Base-by-base conservation (phyloP, 73 alveolate genomes). In the Stentor coeruleus region DNA sequence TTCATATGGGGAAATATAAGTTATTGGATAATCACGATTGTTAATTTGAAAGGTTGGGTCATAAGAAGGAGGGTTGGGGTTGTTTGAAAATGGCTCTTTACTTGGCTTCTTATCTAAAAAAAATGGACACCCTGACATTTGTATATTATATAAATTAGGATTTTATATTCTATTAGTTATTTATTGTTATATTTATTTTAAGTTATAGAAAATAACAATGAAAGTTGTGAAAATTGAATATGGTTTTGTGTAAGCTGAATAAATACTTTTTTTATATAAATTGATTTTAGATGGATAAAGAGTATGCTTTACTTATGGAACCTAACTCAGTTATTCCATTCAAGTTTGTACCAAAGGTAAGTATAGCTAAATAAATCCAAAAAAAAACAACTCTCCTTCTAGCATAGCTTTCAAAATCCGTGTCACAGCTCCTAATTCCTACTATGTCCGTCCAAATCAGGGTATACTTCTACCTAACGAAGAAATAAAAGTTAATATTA, bases 41-140 rank as follows among this genome's bases (percentile, higher is more conserved):
- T 20, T 20, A 20, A 20, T n/a, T 20, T 20, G 28, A 57, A n/a
- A 57, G 73, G 1, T 57, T 20, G 73, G 73, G 73, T 57, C 73
- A 57, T 57, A n/a, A 31, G 28, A n/a, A 20, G 35, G 15, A 57
- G 15, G 73, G 0, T n/a, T 57, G 15, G 15, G 15, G 28, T 57
- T 57, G 28, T 20, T 57, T 57, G 73, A n/a, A 2, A 57, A 57
- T 20, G 73, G 73, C 15, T n/a, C 15, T 2, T 57, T 57, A 20
- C 15, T 57, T 57, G 73, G 15, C 28, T 31, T 31, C 2, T 57
- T 57, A 20, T n/a, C 15, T 1, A 31, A 20, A 31, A 57, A 57
- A 31, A 57, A 57, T 57, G 73, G 73, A 2, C 73, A 57, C 28
- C 73, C 73, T 1, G 73, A 57, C 73, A 57, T 57, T n/a, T n/a